Evolutionary conservation across 2,329 filamentous ascomycete genomes (phyloP).

Genomic region (Aspergillus ruber): DNA sequence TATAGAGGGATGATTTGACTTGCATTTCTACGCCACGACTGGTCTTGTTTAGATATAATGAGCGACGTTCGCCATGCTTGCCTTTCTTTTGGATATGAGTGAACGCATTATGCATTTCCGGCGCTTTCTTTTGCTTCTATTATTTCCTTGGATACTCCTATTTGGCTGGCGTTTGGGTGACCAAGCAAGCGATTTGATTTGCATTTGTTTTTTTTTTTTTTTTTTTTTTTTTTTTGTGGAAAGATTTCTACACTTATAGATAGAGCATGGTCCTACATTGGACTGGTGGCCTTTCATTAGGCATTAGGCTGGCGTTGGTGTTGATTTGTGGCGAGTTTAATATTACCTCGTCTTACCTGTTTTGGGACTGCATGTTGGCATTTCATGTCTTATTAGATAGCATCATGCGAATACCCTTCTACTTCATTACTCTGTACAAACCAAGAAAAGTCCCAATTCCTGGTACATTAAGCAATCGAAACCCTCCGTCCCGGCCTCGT

Average conservation of each 20-base stretch:
- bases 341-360: no score
- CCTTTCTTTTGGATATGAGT: conserved; percentile 13
- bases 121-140: conserved; percentile 6
- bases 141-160: conserved; percentile 3
- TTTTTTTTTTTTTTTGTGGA: no score
- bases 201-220: conserved; percentile 1
- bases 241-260: not conserved
- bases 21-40: conserved; percentile 12
- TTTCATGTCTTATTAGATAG: no score
- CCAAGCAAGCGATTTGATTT: conserved; percentile 12
- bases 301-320: not conserved
- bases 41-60: not conserved
- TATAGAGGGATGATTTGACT: conserved; percentile 12
- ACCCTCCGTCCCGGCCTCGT: conserved; percentile 50
- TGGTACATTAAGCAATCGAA: not conserved
- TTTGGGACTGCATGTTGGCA: no score
- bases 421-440: not conserved
- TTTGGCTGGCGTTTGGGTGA: conserved; percentile 7
- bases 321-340: not conserved
- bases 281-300: not conserved
- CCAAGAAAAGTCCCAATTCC: not conserved
- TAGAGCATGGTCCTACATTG: not conserved
- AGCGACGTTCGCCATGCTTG: conserved; percentile 2
- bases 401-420: not conserved
- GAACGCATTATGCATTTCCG: conserved; percentile 13